Evolutionary conservation across 345 rosid species (phyloP).

Genomic region (Acer negundo): DNA sequence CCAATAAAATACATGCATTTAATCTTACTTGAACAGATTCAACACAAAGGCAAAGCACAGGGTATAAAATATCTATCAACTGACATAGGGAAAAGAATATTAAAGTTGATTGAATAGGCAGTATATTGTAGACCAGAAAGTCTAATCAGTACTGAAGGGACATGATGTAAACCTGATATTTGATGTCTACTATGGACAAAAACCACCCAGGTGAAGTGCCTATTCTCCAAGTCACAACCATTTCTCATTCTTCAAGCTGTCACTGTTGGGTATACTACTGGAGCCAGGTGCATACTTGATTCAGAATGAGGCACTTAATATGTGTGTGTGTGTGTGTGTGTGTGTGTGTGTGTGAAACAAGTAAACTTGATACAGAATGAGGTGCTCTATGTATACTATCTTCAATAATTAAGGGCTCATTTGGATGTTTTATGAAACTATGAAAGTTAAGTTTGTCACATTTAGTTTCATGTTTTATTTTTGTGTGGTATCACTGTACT

Average conservation of each 20-base stretch:
- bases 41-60: slow-evolving; percentile 5
- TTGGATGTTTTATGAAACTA: neutral
- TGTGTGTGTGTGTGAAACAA: too few relatives aligned
- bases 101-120: neutral
- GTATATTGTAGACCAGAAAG: neutral
- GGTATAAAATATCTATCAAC: neutral
- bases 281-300: neutral
- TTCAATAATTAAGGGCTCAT: neutral
- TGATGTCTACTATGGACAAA: neutral
- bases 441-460: neutral
- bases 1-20: slow-evolving; percentile 8
- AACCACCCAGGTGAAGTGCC: too few relatives aligned
- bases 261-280: neutral
- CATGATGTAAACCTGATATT: neutral
- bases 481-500: neutral
- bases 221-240: too few relatives aligned
- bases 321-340: too few relatives aligned
- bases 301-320: neutral
- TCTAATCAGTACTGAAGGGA: too few relatives aligned
- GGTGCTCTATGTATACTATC: neutral
- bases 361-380: too few relatives aligned
- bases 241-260: neutral
- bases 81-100: neutral
- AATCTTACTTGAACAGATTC: neutral
- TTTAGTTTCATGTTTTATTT: neutral